A percentile compares a stretch with the other conserved stretches of the same genome.
These are phyloP conservation scores for Colletotrichum liriopes DNA, from an alignment of 2,329 filamentous ascomycete genomes.

Conservation along the genomic window DNA sequence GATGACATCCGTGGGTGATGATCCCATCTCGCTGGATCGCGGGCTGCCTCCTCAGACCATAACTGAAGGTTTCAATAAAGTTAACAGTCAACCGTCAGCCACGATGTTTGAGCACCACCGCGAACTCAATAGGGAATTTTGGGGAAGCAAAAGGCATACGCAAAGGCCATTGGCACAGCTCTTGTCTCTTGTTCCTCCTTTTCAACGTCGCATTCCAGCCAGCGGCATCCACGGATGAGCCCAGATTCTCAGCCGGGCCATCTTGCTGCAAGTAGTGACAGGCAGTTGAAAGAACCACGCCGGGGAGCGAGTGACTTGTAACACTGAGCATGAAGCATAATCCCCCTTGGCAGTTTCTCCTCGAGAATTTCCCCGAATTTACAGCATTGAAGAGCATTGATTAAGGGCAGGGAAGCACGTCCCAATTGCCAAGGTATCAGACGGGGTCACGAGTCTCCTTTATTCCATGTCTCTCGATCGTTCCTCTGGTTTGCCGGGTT, in stretches of 20 bases:
- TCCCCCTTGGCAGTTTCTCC: background rate
- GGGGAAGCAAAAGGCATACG: background rate
- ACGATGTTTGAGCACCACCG: background rate
- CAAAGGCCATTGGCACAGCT: background rate
- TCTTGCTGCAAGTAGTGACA: background rate
- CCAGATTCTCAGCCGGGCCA: slow-evolving; percentile 21
- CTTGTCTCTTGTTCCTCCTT: background rate
- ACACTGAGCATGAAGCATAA: slow-evolving; percentile 9
- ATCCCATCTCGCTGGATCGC: slow-evolving; percentile 4
- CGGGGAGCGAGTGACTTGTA: slow-evolving; percentile 15
- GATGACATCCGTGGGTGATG: background rate
- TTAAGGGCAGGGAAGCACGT: slow-evolving; percentile 5
- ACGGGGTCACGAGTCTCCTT: slow-evolving; percentile 16
- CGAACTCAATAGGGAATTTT: background rate
- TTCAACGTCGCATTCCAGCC: background rate
- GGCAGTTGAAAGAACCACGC: slow-evolving; percentile 5
- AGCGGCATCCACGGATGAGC: slow-evolving; percentile 28
- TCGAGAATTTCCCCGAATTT: background rate
- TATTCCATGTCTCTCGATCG: background rate
- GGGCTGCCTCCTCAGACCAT: slow-evolving; percentile 16
- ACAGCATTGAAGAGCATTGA: slow-evolving; percentile 19
- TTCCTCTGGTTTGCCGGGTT: background rate
- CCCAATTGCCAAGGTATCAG: slow-evolving; percentile 28
- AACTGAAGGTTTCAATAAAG: background rate
- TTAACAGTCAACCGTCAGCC: background rate